Conservation (phyloP, 1,284 basidiomycete genomes). For the Boletus sp. region DNA sequence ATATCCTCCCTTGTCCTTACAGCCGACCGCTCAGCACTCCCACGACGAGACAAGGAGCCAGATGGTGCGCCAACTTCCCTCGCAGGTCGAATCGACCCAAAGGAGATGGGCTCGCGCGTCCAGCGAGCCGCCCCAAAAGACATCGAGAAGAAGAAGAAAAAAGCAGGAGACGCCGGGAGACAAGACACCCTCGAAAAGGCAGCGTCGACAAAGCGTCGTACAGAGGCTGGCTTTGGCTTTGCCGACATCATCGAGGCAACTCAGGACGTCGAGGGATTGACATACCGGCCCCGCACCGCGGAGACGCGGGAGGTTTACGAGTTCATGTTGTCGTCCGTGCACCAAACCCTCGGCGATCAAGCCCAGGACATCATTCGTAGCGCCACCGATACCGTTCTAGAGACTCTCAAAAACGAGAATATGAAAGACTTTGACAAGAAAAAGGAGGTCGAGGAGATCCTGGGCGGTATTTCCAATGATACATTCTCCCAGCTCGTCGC, state of each 20-base stretch:
- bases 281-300: conserved; percentile 87
- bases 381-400: conserved; percentile 88
- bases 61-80: conserved; percentile 94
- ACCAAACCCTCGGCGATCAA: conserved; percentile 86
- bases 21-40: conserved; percentile 71
- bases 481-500: conserved; percentile 83
- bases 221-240: conserved; percentile 65
- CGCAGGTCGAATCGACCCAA: conserved; percentile 85
- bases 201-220: conserved; percentile 48
- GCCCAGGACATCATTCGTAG: conserved; percentile 94
- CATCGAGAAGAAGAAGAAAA: conserved; percentile 94
- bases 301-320: conserved; percentile 96
- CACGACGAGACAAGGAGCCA: conserved; percentile 87
- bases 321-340: conserved; percentile 82
- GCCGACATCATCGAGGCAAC: conserved; percentile 91
- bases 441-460: conserved; percentile 84
- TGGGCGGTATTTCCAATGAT: conserved; percentile 71
- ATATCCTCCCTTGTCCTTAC: conserved; percentile 86
- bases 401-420: conserved; percentile 85
- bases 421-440: conserved; percentile 98
- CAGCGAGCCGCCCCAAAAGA: conserved; percentile 84
- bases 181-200: conserved; percentile 57
- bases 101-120: conserved; percentile 93
- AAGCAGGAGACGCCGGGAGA: conserved; percentile 44
- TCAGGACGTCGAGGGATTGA: conserved; percentile 87